These are phyloP conservation scores for Whalleya microplaca DNA, from an alignment of 2,329 filamentous ascomycete genomes.

Conservation along the genomic window DNA sequence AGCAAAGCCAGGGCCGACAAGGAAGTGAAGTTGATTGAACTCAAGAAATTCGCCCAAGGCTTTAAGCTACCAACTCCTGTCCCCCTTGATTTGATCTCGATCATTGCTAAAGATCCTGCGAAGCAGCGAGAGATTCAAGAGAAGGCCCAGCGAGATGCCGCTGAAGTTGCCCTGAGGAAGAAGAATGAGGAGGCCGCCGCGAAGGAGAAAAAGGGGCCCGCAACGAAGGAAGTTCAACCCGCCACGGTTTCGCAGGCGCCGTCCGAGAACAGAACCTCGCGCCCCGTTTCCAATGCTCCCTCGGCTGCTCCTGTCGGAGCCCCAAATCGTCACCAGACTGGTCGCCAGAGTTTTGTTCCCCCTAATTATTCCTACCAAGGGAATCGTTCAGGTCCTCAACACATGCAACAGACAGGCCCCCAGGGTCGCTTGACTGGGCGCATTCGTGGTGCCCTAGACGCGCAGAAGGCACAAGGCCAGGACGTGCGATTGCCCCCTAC, in stretches of 20 bases:
- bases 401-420: constrained; percentile 45
- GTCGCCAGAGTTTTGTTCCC: constrained; percentile 54
- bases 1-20: constrained; percentile 74
- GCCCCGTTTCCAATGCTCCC: constrained; percentile 38
- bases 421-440: constrained; percentile 54
- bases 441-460: constrained; percentile 56
- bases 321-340: constrained; percentile 47
- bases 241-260: constrained; percentile 30
- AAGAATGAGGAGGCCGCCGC: constrained; percentile 47
- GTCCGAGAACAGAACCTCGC: constrained; percentile 32
- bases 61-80: constrained; percentile 96
- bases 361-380: constrained; percentile 54
- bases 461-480: constrained; percentile 51
- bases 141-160: constrained; percentile 78
- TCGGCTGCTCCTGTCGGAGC: constrained; percentile 23
- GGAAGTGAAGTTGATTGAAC: constrained; percentile 87
- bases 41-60: constrained; percentile 91
- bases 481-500: constrained; percentile 75
- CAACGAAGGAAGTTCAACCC: constrained; percentile 51
- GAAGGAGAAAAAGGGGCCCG: constrained; percentile 58
- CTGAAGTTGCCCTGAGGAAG: constrained; percentile 58
- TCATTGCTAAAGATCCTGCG: constrained; percentile 92
- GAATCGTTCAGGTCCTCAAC: constrained; percentile 49
- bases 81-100: constrained; percentile 87
- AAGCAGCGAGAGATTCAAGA: constrained; percentile 94